Evolutionary conservation across 2,329 filamentous ascomycete species (phyloP), one percentile per base, ranked within the genome.

Genomic region (Nothopassalora personata): DNA sequence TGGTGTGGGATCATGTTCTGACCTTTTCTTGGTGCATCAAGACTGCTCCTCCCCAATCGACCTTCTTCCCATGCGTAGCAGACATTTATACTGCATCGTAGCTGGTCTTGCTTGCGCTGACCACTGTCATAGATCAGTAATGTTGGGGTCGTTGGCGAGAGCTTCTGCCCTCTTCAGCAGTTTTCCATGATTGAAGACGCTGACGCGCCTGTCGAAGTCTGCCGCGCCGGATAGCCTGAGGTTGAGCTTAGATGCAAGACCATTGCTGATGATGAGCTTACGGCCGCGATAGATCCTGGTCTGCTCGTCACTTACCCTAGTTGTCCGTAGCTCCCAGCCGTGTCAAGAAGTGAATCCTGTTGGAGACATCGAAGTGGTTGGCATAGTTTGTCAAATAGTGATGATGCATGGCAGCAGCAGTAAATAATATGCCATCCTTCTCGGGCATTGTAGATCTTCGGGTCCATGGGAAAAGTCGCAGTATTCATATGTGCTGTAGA

Each of bases 401-500:
- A 65, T 85, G 79, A 65, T 85, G 79, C 57, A 87, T 71, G 1
- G 81, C 79, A 0, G 74, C 63, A 0, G 83, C 86, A 0, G 84
- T 80, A 51, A 0, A 84, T 80, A 51, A 89, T 82, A 68, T 87
- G 84, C 54, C 85, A 69, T 10, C 81, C 82, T 3, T 69, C 64
- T 53, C 77, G 73, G 30, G 81, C 75, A 19, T 71, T 74, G 57
- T 77, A 77, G 6, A 76, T 60, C 1, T 71, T 72, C 1, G 63
- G 60, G 3, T 63, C 58, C 84, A 91, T 87, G 28, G 86, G 86
- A 57, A 57, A 88, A 89, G 66, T 89, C 88, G 0, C 83, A 83
- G 66, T 83, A 91, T 70, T 91, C 86, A 64, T 86, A 89, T 0
- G 84, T 87, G 1, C 88, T 87, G 7, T 86, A 71, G 70, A 89